Percentiles rank a stretch among this genome's conserved stretches.
phyloP scores from a whole-genome alignment of 2,329 filamentous ascomycete species.

The Myriosclerotinia curreyana region DNA sequence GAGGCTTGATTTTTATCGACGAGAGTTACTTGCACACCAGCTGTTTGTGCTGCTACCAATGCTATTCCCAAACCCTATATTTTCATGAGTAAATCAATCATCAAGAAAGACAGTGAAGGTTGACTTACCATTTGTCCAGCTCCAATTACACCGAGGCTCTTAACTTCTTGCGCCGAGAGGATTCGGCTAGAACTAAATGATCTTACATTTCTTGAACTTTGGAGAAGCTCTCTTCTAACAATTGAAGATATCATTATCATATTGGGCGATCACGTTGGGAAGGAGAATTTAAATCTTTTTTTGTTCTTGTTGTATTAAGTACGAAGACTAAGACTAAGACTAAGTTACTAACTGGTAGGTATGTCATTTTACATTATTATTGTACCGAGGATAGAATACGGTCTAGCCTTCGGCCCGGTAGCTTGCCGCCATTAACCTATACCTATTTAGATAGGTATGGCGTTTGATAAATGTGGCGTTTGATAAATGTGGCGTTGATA shows the following conservation, averaged over 20 bases:
- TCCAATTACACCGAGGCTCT: constrained; percentile 85
- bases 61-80: constrained; percentile 88
- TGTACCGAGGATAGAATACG: no score
- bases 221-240: constrained; percentile 32
- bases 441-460: neutral
- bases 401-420: constrained; percentile 14
- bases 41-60: constrained; percentile 83
- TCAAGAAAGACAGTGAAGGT: neutral
- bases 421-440: neutral
- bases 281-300: no score
- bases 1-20: constrained; percentile 82
- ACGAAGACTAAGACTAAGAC: no score
- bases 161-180: constrained; percentile 67
- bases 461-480: neutral
- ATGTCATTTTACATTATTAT: no score
- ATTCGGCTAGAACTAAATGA: constrained; percentile 68
- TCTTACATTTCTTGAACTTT: constrained; percentile 40
- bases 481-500: constrained; percentile 10
- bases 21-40: constrained; percentile 77
- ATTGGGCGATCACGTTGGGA: constrained; percentile 12
- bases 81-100: neutral
- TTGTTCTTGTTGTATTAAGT: no score
- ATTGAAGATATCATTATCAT: constrained; percentile 38
- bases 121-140: constrained; percentile 85
- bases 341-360: no score